These are phyloP conservation scores for Pseudotsuga menziesii DNA, from an alignment of 75 land plant species.

Conservation along the genomic window DNA sequence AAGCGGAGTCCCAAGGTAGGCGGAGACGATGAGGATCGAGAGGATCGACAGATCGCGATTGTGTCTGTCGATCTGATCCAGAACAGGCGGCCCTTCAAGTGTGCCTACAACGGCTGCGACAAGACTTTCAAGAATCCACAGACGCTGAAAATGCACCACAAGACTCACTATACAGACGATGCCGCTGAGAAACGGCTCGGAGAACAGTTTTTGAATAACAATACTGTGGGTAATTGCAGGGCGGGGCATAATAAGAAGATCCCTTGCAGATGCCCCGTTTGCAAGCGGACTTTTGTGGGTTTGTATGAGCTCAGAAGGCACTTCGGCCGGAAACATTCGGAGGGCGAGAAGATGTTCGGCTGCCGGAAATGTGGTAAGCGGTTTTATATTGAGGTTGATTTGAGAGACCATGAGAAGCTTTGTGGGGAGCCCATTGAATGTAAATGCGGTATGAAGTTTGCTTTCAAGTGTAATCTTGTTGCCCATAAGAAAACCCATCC, in stretches of 20 bases:
- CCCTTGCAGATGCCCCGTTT: constrained; percentile 25
- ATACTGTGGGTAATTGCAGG: neutral
- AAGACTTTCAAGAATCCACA: constrained; percentile 32
- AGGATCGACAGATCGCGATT: constrained; percentile 3
- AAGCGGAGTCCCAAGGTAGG: neutral
- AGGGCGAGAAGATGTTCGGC: constrained; percentile 21
- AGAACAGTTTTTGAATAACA: neutral
- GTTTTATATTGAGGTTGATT: constrained; percentile 27
- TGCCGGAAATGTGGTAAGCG: constrained; percentile 25
- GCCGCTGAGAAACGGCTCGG: constrained; percentile 1
- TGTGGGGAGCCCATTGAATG: constrained; percentile 30
- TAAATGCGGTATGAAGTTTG: constrained; percentile 28
- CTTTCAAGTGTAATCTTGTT: constrained; percentile 24
- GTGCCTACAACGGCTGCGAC: constrained; percentile 12
- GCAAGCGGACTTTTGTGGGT: constrained; percentile 22
- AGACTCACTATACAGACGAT: constrained; percentile 13
- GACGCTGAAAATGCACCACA: constrained; percentile 26
- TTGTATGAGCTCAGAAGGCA: constrained; percentile 25
- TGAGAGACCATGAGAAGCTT: constrained; percentile 25
- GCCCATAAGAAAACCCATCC: constrained; percentile 26
- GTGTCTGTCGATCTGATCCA: constrained; percentile 21
- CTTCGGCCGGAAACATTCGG: constrained; percentile 28
- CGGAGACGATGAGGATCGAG: neutral
- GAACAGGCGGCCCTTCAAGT: constrained; percentile 18
- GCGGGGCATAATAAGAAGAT: constrained; percentile 30